A percentile compares a stretch with the other conserved stretches of the same genome.
These are phyloP conservation scores for Globisporangium splendens DNA, from an alignment of 352 stramenopile genomes.

Conservation along the genomic window DNA sequence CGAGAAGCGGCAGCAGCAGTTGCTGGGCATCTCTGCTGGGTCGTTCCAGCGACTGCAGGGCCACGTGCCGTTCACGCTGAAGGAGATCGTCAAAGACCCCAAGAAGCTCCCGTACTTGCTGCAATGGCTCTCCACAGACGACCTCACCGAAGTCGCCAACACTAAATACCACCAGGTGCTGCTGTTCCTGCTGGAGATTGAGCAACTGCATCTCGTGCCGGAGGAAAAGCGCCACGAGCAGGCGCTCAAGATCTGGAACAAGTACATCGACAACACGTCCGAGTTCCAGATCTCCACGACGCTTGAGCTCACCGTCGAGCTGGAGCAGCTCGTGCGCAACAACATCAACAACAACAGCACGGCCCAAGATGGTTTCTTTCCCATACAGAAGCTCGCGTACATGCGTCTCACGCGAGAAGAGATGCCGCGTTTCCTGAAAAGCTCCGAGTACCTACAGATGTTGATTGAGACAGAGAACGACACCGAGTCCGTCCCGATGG, in stretches of 20 bases:
- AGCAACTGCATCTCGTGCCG: constrained; percentile 71
- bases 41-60: constrained; percentile 73
- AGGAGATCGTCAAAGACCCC: constrained; percentile 82
- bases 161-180: constrained; percentile 81
- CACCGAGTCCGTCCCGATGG: constrained; percentile 73
- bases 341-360: constrained; percentile 48
- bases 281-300: constrained; percentile 84
- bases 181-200: constrained; percentile 80
- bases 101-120: constrained; percentile 84
- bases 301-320: constrained; percentile 70
- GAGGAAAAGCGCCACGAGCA: constrained; percentile 65
- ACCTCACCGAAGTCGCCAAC: constrained; percentile 24
- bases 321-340: constrained; percentile 73
- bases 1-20: constrained; percentile 23
- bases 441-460: constrained; percentile 82
- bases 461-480: constrained; percentile 78
- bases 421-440: constrained; percentile 83
- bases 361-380: constrained; percentile 74
- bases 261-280: constrained; percentile 79
- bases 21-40: constrained; percentile 44
- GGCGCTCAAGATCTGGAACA: constrained; percentile 81
- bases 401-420: constrained; percentile 79
- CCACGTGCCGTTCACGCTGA: constrained; percentile 78
- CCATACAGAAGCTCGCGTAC: constrained; percentile 83
- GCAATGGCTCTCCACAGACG: constrained; percentile 65